These are phyloP conservation scores for Fusarium beomiforme DNA, from an alignment of 2,329 filamentous ascomycete species.

Conservation along the genomic window DNA sequence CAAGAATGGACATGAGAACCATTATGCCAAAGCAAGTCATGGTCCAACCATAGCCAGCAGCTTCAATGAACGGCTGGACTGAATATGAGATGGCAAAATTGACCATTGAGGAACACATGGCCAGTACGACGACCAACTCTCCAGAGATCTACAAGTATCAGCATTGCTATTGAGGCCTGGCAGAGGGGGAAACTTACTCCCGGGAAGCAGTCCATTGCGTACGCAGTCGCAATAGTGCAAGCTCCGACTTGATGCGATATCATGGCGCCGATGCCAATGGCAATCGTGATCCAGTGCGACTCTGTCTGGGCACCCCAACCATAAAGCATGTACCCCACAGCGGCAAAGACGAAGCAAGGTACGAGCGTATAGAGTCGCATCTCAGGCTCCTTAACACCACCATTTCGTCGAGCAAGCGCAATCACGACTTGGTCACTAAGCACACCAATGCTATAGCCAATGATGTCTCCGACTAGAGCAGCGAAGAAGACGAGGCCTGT, in stretches of 20 bases:
- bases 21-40: neutral
- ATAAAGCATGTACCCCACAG: neutral
- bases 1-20: neutral
- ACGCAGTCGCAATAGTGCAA: neutral
- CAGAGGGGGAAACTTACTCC: rapidly evolving
- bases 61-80: neutral
- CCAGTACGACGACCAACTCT: neutral
- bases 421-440: neutral
- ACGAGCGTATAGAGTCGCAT: neutral
- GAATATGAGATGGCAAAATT: neutral
- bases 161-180: rapidly evolving
- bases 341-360: neutral
- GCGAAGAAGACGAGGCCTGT: rapidly evolving
- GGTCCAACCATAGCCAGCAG: neutral
- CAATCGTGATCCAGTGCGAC: neutral
- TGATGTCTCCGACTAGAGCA: neutral
- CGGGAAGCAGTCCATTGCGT: neutral
- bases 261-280: neutral
- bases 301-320: neutral
- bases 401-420: neutral
- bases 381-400: neutral
- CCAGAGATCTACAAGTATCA: neutral
- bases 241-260: neutral
- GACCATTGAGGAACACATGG: neutral
- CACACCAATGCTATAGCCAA: neutral